Conservation (phyloP, 305 asterid genomes). For the Solanum hybrid region DNA sequence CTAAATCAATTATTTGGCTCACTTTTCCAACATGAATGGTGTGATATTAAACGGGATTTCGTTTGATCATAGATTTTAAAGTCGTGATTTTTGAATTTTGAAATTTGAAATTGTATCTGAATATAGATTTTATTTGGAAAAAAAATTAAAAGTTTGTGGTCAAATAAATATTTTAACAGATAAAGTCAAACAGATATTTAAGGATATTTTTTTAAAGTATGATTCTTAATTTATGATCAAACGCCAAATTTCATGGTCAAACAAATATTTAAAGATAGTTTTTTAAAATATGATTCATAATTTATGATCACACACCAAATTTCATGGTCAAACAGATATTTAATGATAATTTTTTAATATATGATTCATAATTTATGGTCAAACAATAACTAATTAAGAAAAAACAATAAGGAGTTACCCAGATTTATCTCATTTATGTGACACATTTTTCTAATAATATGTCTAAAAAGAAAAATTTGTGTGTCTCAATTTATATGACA, state of each 20-base stretch:
- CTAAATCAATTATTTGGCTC: background rate
- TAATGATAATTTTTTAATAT: background rate
- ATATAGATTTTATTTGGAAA: background rate
- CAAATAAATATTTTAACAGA: too few species aligned
- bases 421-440: accelerated
- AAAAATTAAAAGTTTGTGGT: background rate
- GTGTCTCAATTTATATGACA: background rate
- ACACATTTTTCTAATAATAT: too few species aligned
- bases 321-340: background rate
- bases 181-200: too few species aligned
- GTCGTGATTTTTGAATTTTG: background rate
- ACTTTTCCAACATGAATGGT: background rate
- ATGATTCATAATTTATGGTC: background rate
- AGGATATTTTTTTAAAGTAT: too few species aligned
- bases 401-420: background rate
- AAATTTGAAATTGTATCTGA: background rate
- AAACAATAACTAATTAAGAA: background rate
- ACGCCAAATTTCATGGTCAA: background rate
- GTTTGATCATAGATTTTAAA: background rate
- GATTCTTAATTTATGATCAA: background rate
- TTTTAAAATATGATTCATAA: background rate
- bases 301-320: background rate
- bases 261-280: too few species aligned
- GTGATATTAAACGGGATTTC: accelerated
- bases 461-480: background rate